A percentile compares a stretch with the other conserved stretches of the same genome.
Conservation (phyloP, 202 grass and related monocot genomes). For the Zizania palustris region DNA sequence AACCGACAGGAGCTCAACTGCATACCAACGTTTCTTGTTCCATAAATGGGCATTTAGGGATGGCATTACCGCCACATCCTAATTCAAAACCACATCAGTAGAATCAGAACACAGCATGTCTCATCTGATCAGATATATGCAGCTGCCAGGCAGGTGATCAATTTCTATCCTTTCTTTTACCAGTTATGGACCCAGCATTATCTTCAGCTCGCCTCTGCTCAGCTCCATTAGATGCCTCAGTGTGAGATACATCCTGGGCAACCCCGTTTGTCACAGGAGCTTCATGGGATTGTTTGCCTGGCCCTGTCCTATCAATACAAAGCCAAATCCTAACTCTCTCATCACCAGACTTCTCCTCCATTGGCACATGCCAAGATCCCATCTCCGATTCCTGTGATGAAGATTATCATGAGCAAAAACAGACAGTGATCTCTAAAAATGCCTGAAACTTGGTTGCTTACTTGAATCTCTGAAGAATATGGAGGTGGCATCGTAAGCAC, state of each 20-base stretch:
- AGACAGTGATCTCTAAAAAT: conserved; percentile 8
- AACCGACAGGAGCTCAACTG: background rate
- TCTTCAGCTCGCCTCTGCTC: conserved; percentile 28
- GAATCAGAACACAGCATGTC: background rate
- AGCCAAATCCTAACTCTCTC: conserved; percentile 76
- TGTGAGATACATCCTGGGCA: background rate
- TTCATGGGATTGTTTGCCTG: conserved; percentile 28
- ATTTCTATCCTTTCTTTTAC: conserved; percentile 75
- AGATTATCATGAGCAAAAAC: conserved; percentile 18
- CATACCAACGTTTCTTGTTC: background rate
- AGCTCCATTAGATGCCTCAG: conserved; percentile 21
- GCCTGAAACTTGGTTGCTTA: conserved; percentile 11
- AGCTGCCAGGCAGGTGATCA: conserved; percentile 31
- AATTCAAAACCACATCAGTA: background rate
- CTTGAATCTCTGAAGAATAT: conserved; percentile 90
- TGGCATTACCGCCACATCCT: conserved; percentile 5
- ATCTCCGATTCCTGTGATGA: conserved; percentile 64
- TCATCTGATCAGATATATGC: background rate
- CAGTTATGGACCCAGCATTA: conserved; percentile 38
- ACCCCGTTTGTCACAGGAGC: conserved; percentile 2
- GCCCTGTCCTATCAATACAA: conserved; percentile 62
- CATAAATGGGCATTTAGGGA: background rate
- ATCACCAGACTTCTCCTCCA: conserved; percentile 66
- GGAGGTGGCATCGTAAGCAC: conserved; percentile 73
- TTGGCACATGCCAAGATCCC: conserved; percentile 85